These are phyloP conservation scores for Ambrosiella beaveri DNA, from an alignment of 2,329 filamentous ascomycete genomes.

Conservation along the genomic window DNA sequence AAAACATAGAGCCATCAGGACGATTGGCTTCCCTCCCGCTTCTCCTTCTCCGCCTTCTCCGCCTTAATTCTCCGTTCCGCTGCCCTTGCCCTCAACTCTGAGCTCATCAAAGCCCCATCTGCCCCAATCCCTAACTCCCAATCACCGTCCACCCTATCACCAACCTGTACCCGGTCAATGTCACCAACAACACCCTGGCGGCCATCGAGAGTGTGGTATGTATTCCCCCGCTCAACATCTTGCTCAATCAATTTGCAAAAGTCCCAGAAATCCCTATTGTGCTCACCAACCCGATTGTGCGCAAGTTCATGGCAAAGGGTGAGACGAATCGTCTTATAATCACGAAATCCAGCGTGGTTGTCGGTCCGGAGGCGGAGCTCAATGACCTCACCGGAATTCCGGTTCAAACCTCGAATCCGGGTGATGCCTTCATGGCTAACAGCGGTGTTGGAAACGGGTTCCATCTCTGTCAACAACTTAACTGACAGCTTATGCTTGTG, in stretches of 20 bases:
- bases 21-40: not conserved
- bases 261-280: slow-evolving; percentile 81
- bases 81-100: slow-evolving; percentile 27
- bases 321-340: slow-evolving; percentile 79
- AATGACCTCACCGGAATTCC: slow-evolving; percentile 76
- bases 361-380: slow-evolving; percentile 85
- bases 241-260: slow-evolving; percentile 72
- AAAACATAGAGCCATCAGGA: not conserved
- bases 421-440: slow-evolving; percentile 52
- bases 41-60: slow-evolving; percentile 51
- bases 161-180: slow-evolving; percentile 50
- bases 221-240: slow-evolving; percentile 41
- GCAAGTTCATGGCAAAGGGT: slow-evolving; percentile 91
- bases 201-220: slow-evolving; percentile 49
- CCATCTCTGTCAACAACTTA: slow-evolving; percentile 83
- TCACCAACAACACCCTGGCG: slow-evolving; percentile 30
- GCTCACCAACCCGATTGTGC: slow-evolving; percentile 73
- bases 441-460: slow-evolving; percentile 63
- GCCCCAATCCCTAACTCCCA: not conserved
- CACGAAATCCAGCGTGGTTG: slow-evolving; percentile 79
- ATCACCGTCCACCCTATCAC: slow-evolving; percentile 33
- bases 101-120: not conserved
- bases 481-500: slow-evolving; percentile 69
- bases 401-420: slow-evolving; percentile 69
- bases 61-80: slow-evolving; percentile 57